A percentile compares a stretch with the other conserved stretches of the same genome.
These are phyloP conservation scores for Cicer pinnatifidum DNA, from an alignment of 306 rosid genomes.

Conservation along the genomic window DNA sequence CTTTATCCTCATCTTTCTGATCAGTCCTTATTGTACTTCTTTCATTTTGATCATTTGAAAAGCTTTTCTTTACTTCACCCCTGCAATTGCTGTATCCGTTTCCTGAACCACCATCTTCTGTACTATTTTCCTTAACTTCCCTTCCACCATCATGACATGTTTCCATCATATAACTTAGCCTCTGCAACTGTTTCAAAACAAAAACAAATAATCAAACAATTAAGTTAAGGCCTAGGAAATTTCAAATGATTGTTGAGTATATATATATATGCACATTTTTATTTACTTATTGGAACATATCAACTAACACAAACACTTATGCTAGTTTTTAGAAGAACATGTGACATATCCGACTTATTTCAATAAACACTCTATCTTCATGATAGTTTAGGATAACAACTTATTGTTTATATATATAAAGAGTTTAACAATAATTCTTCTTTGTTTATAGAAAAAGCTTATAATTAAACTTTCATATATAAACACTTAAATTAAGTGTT, in stretches of 20 bases:
- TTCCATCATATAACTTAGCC: constrained; percentile 55
- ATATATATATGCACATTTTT: no score
- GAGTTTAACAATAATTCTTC: no score
- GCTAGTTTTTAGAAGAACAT: no score
- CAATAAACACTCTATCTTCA: no score
- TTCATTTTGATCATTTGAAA: constrained; percentile 47
- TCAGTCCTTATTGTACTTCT: constrained; percentile 36
- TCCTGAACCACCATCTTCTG: constrained; percentile 53
- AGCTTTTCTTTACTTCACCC: constrained; percentile 46
- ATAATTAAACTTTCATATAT: no score
- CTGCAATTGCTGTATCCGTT: constrained; percentile 44
- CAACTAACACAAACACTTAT: no score
- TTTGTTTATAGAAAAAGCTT: no score
- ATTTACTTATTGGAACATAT: no score
- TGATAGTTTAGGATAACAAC: no score
- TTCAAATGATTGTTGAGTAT: neutral
- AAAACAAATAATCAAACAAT: neutral
- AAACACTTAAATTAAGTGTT: neutral
- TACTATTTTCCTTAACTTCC: constrained; percentile 43
- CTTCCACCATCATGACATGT: constrained; percentile 46
- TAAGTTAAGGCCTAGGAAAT: constrained; percentile 11
- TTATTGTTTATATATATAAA: no score
- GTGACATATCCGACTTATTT: no score
- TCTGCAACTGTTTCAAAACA: constrained; percentile 59
- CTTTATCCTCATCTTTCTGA: constrained; percentile 45